Conservation (phyloP, 257 asterid species). For the Jacaranda copaia region DNA sequence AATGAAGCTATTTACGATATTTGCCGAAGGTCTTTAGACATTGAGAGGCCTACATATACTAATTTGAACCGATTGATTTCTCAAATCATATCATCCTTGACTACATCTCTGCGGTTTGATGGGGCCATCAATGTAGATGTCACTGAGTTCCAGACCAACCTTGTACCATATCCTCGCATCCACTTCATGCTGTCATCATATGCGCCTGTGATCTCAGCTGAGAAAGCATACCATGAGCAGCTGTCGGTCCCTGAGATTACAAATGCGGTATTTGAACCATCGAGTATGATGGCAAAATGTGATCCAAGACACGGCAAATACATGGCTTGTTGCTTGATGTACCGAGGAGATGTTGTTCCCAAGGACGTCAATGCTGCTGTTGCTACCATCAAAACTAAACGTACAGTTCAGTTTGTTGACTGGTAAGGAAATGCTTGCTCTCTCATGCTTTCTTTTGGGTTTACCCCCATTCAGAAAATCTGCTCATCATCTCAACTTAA, state of each 20-base stretch:
- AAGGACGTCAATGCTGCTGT: slow-evolving; percentile 97
- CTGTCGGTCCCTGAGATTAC: slow-evolving; percentile 93
- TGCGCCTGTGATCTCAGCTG: slow-evolving; percentile 95
- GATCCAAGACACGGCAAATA: slow-evolving; percentile 96
- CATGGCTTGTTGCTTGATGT: slow-evolving; percentile 98
- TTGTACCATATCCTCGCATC: slow-evolving; percentile 95
- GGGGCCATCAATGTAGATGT: slow-evolving; percentile 94
- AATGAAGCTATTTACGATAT: slow-evolving; percentile 96
- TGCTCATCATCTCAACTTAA: background rate
- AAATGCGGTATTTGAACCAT: slow-evolving; percentile 91
- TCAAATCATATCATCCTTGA: slow-evolving; percentile 84
- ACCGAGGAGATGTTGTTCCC: slow-evolving; percentile 94
- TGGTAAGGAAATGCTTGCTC: slow-evolving; percentile 51
- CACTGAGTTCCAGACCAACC: slow-evolving; percentile 95
- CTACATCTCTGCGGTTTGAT: slow-evolving; percentile 88
- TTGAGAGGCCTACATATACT: slow-evolving; percentile 95
- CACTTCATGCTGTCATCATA: slow-evolving; percentile 96
- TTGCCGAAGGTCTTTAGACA: slow-evolving; percentile 86
- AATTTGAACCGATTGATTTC: slow-evolving; percentile 88
- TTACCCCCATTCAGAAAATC: background rate
- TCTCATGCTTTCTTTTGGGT: background rate
- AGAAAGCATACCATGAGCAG: slow-evolving; percentile 93
- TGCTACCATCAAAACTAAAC: slow-evolving; percentile 84
- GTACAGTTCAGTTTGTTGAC: slow-evolving; percentile 93
- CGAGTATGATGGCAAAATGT: slow-evolving; percentile 98